Evolutionary conservation across 2,329 filamentous ascomycete species (phyloP).

Genomic region (Arthroderma uncinatum): DNA sequence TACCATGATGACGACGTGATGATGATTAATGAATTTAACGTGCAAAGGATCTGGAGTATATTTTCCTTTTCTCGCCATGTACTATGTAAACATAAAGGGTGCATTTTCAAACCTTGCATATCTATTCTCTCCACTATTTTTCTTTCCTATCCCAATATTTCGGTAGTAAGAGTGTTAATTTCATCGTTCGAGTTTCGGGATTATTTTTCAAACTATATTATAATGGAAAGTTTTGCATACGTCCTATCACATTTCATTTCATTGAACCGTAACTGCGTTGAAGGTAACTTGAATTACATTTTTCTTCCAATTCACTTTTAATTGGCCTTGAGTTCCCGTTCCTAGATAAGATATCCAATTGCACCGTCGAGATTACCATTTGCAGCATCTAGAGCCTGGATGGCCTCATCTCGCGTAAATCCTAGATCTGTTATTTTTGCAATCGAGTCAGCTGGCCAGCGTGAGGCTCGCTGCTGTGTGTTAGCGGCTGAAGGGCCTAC

Average conservation of each 20-base stretch:
- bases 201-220: too few species aligned
- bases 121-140: neutral
- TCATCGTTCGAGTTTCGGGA: neutral
- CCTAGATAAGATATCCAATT: conserved; percentile 62
- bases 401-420: conserved; percentile 62
- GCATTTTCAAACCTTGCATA: too few species aligned
- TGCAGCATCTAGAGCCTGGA: conserved; percentile 69
- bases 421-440: conserved; percentile 67
- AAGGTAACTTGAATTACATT: neutral
- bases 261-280: neutral
- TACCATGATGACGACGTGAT: neutral
- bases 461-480: conserved; percentile 12
- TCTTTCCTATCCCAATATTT: neutral
- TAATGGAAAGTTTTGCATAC: neutral
- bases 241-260: neutral
- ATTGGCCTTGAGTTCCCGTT: neutral
- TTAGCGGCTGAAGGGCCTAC: neutral
- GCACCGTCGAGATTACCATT: conserved; percentile 80
- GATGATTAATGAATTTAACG: neutral
- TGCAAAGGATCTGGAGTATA: too few species aligned
- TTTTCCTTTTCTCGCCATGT: neutral
- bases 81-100: neutral
- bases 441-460: conserved; percentile 53
- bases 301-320: too few species aligned
- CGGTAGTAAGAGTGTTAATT: too few species aligned